These are phyloP conservation scores for Kwoniella europaea DNA, from an alignment of 768 basidiomycete species.

Conservation along the genomic window DNA sequence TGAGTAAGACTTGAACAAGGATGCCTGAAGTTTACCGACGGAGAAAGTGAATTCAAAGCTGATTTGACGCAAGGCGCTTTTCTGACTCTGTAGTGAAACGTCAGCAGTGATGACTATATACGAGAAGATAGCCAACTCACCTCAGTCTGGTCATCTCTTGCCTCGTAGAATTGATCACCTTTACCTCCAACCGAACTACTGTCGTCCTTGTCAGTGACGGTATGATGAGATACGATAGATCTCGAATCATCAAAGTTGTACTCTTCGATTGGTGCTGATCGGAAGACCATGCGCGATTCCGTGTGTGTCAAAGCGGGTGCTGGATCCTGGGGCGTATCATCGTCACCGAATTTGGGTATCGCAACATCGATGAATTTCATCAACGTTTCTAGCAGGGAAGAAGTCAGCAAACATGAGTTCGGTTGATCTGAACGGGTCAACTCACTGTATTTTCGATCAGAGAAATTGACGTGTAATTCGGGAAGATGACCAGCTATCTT, in stretches of 20 bases:
- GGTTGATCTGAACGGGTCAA: not conserved
- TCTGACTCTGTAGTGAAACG: conserved; percentile 54
- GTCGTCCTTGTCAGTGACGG: conserved; percentile 58
- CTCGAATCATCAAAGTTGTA: conserved; percentile 64
- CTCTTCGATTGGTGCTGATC: conserved; percentile 61
- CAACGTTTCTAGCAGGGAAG: conserved; percentile 68
- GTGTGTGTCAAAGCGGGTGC: conserved; percentile 7
- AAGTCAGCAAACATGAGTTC: conserved; percentile 16
- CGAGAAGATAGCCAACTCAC: conserved; percentile 58
- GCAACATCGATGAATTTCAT: conserved; percentile 91
- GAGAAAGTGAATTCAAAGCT: conserved; percentile 84
- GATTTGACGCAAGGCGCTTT: conserved; percentile 63
- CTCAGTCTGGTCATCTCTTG: conserved; percentile 67
- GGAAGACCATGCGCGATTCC: conserved; percentile 26
- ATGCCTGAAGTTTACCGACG: conserved; percentile 79
- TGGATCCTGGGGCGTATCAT: conserved; percentile 59
- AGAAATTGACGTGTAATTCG: conserved; percentile 77
- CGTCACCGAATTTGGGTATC: conserved; percentile 76
- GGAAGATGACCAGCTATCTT: conserved; percentile 89
- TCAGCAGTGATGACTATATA: not conserved
- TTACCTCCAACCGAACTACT: conserved; percentile 33
- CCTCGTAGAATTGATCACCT: conserved; percentile 69
- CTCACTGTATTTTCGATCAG: conserved; percentile 58
- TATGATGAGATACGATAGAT: conserved; percentile 42
- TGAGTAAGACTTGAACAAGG: conserved; percentile 71